Conservation (phyloP, 2,329 filamentous ascomycete species). For the Colletotrichum sublineola region DNA sequence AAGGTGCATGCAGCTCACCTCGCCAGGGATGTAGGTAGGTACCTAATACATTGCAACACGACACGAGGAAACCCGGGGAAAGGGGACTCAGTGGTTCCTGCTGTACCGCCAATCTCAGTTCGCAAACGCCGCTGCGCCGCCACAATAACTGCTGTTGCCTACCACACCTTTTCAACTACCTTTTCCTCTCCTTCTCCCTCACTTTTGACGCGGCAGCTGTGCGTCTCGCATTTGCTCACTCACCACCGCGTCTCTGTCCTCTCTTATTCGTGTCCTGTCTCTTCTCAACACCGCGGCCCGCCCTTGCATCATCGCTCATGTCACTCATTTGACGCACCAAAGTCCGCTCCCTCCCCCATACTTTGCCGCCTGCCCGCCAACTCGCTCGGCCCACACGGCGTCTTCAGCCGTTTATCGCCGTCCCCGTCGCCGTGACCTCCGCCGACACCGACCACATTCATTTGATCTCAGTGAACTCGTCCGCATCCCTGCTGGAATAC, state of each 20-base stretch:
- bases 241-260: conserved; percentile 6
- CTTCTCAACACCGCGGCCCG: not conserved
- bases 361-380: conserved; percentile 6
- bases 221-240: conserved; percentile 1
- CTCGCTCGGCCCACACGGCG: conserved; percentile 25
- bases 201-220: conserved; percentile 15
- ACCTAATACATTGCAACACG: conserved; percentile 2
- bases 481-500: not conserved
- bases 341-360: not conserved
- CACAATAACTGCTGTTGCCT: conserved; percentile 5
- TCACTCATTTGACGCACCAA: conserved; percentile 17
- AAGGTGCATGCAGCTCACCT: conserved; percentile 17
- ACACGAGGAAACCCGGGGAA: conserved; percentile 21
- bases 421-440: conserved; percentile 36
- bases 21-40: not conserved
- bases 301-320: conserved; percentile 23
- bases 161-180: conserved; percentile 22
- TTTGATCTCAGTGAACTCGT: conserved; percentile 8
- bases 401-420: conserved; percentile 31
- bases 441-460: conserved; percentile 22
- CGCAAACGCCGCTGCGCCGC: conserved; percentile 19
- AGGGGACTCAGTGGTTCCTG: conserved; percentile 22
- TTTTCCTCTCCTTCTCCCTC: conserved; percentile 2
- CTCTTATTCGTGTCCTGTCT: not conserved
- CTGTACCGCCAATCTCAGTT: conserved; percentile 14